Conservation (phyloP, 148 eudicot species). For the Vaccinium darrowii region DNA sequence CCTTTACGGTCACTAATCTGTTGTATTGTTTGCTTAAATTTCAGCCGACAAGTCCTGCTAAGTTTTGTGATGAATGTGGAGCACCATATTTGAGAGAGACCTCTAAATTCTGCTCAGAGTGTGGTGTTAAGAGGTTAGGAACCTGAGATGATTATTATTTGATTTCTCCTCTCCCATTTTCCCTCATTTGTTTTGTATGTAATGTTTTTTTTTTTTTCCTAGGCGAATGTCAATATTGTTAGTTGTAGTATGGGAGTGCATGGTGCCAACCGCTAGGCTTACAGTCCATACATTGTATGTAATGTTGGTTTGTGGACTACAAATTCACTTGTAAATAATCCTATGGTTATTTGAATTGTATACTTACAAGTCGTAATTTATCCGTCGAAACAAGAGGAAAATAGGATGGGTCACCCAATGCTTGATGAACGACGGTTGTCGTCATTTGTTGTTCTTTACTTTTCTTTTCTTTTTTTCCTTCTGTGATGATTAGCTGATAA, state of each 20-base stretch:
- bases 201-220: not conserved
- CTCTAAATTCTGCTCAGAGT: slow-evolving; percentile 91
- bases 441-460: no score
- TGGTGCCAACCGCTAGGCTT: no score
- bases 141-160: slow-evolving; percentile 31
- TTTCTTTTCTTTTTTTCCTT: no score
- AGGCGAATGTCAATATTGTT: no score
- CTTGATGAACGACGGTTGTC: no score
- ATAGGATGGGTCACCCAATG: not conserved
- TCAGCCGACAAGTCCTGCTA: slow-evolving; percentile 80
- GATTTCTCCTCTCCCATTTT: not conserved
- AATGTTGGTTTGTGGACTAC: not conserved
- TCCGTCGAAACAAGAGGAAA: not conserved
- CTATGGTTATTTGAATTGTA: not conserved
- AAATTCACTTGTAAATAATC: not conserved
- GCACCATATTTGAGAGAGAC: slow-evolving; percentile 78
- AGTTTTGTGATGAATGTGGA: slow-evolving; percentile 97
- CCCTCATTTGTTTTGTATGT: not conserved
- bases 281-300: no score
- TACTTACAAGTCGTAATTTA: not conserved
- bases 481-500: no score
- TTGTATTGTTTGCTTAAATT: slow-evolving; percentile 15
- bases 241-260: no score
- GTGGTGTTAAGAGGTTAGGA: slow-evolving; percentile 87
- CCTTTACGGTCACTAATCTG: not conserved